phyloP scores from a whole-genome alignment of 805 yeast genomes.

The Candida xiaguanensis region DNA sequence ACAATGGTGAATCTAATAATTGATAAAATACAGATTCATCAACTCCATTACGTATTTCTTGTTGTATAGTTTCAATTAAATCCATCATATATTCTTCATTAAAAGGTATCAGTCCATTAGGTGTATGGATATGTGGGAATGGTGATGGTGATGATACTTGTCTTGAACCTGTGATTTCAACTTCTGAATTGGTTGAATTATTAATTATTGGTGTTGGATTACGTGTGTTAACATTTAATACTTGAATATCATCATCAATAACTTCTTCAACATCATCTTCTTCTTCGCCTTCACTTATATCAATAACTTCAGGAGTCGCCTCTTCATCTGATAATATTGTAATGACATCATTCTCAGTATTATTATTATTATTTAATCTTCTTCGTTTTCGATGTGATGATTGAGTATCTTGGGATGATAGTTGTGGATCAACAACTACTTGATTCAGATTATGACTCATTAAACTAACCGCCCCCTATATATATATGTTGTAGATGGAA shows the following conservation, averaged over 20 bases:
- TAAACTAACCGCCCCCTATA: not conserved
- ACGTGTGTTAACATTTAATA: slow-evolving; percentile 4
- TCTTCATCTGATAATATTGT: slow-evolving; percentile 10
- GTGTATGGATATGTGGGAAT: slow-evolving; percentile 5
- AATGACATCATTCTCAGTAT: slow-evolving; percentile 3
- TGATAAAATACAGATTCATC: not conserved
- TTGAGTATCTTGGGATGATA: not conserved
- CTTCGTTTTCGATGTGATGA: not conserved
- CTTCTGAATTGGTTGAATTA: not conserved
- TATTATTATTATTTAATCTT: not conserved
- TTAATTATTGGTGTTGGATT: slow-evolving; percentile 7
- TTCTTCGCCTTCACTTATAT: slow-evolving; percentile 2
- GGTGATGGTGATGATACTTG: slow-evolving; percentile 3
- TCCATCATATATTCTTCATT: not conserved
- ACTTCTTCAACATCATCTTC: slow-evolving; percentile 2
- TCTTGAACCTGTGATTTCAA: slow-evolving; percentile 4
- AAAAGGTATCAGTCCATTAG: slow-evolving; percentile 1
- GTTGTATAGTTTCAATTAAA: not conserved
- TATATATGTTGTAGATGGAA: not conserved
- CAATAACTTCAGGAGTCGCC: slow-evolving; percentile 7
- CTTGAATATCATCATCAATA: slow-evolving; percentile 1
- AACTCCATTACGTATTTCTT: not conserved
- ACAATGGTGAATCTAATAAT: not conserved
- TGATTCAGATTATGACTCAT: not conserved
- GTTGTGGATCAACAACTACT: not conserved